phyloP scores from a whole-genome alignment of 371 early-diverging fungal genomes.

The Synchytrium microbalum region DNA sequence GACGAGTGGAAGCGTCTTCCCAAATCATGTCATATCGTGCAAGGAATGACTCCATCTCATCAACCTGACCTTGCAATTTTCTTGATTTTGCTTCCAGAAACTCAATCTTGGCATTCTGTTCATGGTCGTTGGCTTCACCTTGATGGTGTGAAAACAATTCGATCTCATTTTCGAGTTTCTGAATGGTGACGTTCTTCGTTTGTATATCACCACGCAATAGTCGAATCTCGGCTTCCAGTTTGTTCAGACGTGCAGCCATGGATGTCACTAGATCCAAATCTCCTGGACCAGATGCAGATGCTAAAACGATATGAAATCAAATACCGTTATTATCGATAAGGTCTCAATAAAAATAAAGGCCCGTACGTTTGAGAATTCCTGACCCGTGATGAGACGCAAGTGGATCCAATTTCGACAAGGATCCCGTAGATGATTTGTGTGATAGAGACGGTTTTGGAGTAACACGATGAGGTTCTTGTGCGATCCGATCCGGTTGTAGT shows the following conservation, averaged over 20 bases:
- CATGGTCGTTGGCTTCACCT: slow-evolving; percentile 1
- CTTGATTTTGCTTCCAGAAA: slow-evolving; percentile 6
- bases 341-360: background rate
- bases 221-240: slow-evolving; percentile 12
- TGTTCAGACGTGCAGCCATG: slow-evolving; percentile 18
- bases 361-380: background rate
- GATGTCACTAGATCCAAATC: slow-evolving; percentile 12
- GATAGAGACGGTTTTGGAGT: background rate
- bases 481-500: background rate
- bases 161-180: slow-evolving; percentile 5
- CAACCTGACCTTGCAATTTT: slow-evolving; percentile 4
- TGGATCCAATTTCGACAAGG: background rate
- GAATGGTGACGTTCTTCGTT: slow-evolving; percentile 12
- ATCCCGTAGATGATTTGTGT: background rate
- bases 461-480: background rate
- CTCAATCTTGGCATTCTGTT: slow-evolving; percentile 5
- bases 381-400: background rate
- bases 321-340: background rate
- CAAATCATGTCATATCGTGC: slow-evolving; percentile 12
- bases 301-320: background rate
- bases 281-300: background rate
- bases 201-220: slow-evolving; percentile 6
- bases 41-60: slow-evolving; percentile 15
- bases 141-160: slow-evolving; percentile 5
- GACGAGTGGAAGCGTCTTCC: slow-evolving; percentile 3